Evolutionary conservation across 1,284 basidiomycete genomes (phyloP).

Genomic region (Irpex sp.): DNA sequence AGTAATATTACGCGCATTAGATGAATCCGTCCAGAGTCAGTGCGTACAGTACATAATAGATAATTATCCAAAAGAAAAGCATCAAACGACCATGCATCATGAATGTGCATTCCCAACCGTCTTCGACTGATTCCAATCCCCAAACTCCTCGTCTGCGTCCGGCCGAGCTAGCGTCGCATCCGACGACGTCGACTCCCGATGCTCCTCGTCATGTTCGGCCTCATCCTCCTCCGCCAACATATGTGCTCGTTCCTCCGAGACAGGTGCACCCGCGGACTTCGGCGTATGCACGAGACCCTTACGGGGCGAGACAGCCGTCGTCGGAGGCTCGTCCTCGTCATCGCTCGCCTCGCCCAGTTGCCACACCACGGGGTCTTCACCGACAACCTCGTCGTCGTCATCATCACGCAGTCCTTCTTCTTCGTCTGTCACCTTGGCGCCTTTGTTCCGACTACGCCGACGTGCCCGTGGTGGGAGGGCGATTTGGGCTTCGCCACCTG

Average conservation of each 20-base stretch:
- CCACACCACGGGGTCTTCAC: constrained; percentile 47
- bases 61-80: neutral
- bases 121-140: constrained; percentile 20
- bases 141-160: constrained; percentile 26
- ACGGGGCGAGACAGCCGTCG: constrained; percentile 6
- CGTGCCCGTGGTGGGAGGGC: constrained; percentile 6
- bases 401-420: constrained; percentile 31
- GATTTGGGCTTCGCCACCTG: constrained; percentile 13
- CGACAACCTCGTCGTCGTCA: constrained; percentile 34
- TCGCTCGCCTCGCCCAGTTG: constrained; percentile 64
- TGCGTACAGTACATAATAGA: constrained; percentile 6
- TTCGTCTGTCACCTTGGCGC: constrained; percentile 26
- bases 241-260: constrained; percentile 21
- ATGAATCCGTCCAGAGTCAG: constrained; percentile 1
- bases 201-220: constrained; percentile 23
- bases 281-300: constrained; percentile 1
- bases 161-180: constrained; percentile 33
- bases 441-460: constrained; percentile 15
- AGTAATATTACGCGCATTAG: neutral
- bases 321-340: constrained; percentile 39
- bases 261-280: neutral
- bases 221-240: constrained; percentile 22
- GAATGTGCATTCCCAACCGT: neutral
- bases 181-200: constrained; percentile 33
- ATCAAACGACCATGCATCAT: neutral